Evolutionary conservation across 345 rosid genomes (phyloP).

Genomic region (Eucalyptus brandiana): DNA sequence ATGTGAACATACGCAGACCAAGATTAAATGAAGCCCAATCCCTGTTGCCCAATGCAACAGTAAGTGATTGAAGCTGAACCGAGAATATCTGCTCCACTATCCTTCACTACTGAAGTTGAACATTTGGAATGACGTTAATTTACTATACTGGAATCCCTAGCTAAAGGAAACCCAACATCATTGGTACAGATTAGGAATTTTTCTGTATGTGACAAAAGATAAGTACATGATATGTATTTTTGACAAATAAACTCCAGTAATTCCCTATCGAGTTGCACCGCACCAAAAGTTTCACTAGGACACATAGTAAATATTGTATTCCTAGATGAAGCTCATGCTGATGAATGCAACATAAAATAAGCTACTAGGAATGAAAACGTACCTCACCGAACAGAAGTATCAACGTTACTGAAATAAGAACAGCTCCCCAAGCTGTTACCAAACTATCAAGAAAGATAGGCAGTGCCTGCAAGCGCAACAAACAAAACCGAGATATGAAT

Average conservation of each 20-base stretch:
- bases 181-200: not conserved
- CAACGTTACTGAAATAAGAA: conserved; percentile 52
- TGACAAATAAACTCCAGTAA: not conserved
- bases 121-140: not conserved
- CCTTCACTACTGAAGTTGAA: not conserved
- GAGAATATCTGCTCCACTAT: not conserved
- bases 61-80: not conserved
- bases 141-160: not conserved
- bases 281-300: not conserved
- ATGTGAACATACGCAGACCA: not conserved
- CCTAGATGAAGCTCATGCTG: not conserved
- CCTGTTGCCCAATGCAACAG: not conserved
- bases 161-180: not conserved
- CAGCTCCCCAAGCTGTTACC: conserved; percentile 49
- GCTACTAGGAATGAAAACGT: not conserved
- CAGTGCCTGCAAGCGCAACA: conserved; percentile 29
- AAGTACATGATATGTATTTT: not conserved
- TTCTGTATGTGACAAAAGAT: not conserved
- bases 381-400: conserved; percentile 67
- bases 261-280: not conserved
- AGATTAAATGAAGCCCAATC: not conserved
- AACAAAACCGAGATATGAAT: not conserved
- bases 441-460: conserved; percentile 52
- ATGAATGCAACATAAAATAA: not conserved
- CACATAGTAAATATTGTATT: not conserved